Evolutionary conservation across 805 yeast genomes (phyloP), one percentile per base, ranked within the genome.

Genomic region (Candida takata): DNA sequence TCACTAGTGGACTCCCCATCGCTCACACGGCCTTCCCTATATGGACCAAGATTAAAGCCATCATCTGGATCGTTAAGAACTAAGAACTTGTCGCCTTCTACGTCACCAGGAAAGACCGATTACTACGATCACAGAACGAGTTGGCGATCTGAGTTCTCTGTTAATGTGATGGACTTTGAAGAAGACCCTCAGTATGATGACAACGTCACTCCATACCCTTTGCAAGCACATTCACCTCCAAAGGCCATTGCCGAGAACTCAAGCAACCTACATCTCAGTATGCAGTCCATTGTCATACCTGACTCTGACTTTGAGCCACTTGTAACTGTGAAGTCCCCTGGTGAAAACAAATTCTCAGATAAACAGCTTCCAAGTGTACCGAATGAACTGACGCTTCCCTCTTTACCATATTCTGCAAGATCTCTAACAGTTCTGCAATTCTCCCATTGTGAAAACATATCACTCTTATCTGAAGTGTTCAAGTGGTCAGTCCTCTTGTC

Each of bases 351-450:
- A n/a, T 10, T 23, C 19, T 9, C 21, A 13, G 29, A 36, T 10
- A 49, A 50, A 31, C 24, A 25, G 8, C 49, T 68, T 9, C 75
- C 75, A 0, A 66, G 67, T 0, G 56, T 67, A 2, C 74, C 75
- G 5, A 29, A 31, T 15, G 35, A 35, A 14, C 47, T 69, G 5
- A 66, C 64, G 30, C 47, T 74, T 14, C 84, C 84, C 0, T 64
- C 69, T 30, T 60, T 77, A 8, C 82, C 82, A 3, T 78, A 77
- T 42, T 56, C 73, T 4, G 67, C 80, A 0, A 64, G 70, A 10
- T 56, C 68, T 0, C 52, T 78, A 25, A 64, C 62, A 12, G 65
- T 65, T 15, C 57, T 60, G n/a, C 79, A 77, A 42, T 64, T 74
- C 35, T 51, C 68, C 9, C 62, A 58, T 17, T 76, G 82, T 44